Evolutionary conservation across 495 filamentous ascomycete genomes (phyloP), one percentile per base, ranked within the genome.

Genomic region (Copromyces sp.): DNA sequence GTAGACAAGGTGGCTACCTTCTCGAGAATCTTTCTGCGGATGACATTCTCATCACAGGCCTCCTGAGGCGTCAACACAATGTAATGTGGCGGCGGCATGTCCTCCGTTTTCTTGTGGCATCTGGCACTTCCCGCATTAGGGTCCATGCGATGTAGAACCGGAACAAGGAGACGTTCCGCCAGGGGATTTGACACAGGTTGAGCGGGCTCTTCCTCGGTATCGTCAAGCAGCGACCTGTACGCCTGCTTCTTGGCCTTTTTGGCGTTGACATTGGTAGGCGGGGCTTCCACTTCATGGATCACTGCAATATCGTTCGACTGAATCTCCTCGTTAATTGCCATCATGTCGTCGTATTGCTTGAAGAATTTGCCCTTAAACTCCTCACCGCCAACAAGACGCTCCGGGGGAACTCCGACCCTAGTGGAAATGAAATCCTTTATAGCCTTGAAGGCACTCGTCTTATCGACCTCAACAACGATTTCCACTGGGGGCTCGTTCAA

Each of bases 401-500:
- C 84, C 6, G 86, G 78, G 4, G 87, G 83, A 16, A 89, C 82
- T 9, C 87, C 88, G 59, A 92, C 87, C 72, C 90, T 90, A 41
- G 84, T 86, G 9, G 89, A 92, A 24, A 98, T 80, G 73, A 90
- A 90, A 70, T 95, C 87, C 76, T 95, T 97, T 73, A 98, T 80
- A 3, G 82, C 80, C 74, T 87, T 88, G 72, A 98, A 89, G 69
- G 85, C 92, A 68, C 87, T 88, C 68, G 92, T 89, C 81, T 93
- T 97, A 74, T 97, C 92, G 53, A 98, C 88, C 71, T 98, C 95
- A n/a, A 97, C 88, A 16, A 85, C 83, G 44, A 98, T 86, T n/a
- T 86, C 79, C 65, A 95, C 80, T 0, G 93, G 92, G 1, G 76
- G 68, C 68, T 86, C 82, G 69, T 90, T 86, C 9, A 95, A 82